Evolutionary conservation across 2,329 filamentous ascomycete species (phyloP).

Genomic region (Sporothrix protearum): DNA sequence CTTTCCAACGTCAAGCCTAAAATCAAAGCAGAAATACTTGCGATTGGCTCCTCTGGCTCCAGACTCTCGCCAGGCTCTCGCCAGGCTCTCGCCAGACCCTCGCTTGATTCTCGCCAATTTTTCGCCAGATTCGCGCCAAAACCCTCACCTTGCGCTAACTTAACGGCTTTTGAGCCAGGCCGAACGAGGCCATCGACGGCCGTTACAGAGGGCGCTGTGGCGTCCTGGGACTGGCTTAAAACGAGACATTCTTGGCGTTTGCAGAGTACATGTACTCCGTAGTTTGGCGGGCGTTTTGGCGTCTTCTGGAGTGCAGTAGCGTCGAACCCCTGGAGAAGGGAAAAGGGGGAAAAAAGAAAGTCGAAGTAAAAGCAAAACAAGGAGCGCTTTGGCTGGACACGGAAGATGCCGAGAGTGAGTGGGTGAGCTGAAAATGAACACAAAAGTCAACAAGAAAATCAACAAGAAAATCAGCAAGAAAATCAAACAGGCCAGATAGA

Average conservation of each 20-base stretch:
- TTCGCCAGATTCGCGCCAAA: too few species aligned
- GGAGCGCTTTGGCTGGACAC: not conserved
- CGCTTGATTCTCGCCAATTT: too few species aligned
- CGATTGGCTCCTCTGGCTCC: not conserved
- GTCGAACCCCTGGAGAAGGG: not conserved
- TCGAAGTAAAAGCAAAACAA: not conserved
- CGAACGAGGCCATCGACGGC: not conserved
- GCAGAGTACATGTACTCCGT: too few species aligned
- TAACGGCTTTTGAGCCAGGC: not conserved
- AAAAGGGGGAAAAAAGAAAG: not conserved
- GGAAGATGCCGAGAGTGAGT: not conserved
- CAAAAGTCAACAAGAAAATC: not conserved
- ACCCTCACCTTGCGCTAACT: too few species aligned
- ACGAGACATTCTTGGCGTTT: not conserved
- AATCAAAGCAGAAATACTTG: not conserved
- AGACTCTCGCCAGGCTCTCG: not conserved
- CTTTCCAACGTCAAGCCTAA: not conserved
- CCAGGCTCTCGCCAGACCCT: not conserved
- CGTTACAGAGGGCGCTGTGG: not conserved
- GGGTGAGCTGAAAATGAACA: not conserved
- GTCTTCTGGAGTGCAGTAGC: conserved; percentile 1
- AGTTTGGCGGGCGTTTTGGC: too few species aligned
- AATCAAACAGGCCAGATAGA: not conserved
- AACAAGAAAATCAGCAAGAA: not conserved
- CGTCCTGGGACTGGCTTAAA: not conserved